Base-by-base conservation (phyloP, 2,329 filamentous ascomycete genomes). In the Epicoccum nigrum region DNA sequence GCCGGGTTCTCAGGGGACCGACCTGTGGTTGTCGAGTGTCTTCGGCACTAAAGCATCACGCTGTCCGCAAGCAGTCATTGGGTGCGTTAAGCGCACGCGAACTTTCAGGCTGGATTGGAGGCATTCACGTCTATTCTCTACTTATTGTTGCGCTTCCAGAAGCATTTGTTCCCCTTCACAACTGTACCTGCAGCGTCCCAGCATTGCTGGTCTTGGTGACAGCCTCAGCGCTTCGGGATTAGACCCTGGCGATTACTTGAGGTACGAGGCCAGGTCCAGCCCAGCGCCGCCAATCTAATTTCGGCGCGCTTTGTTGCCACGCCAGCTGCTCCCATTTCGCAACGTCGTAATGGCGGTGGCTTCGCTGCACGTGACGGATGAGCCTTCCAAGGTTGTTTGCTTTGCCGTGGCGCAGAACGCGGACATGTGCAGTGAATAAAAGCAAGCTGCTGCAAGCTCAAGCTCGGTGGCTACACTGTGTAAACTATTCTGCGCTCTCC, bases 201-300 rank as follows among this genome's bases (percentile, higher is more conserved):
- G 27, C 49, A 38, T 33, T 39, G 38, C 45, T 38, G 23, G 37
- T 39, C 43, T 46, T 52, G 42, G 37, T 34, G 31, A 38, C 35
- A 17, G 35, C n/a, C n/a, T 40, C 44, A 51, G 30, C 47, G 42
- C 40, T 39, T 43, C 42, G 44, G 45, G 43, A 49, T 15, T 16
- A 49, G 48, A 51, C 39, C 37, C 51, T 55, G 55, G 48, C 47
- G 44, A 57, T 59, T 58, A n/a, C n/a, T n/a, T n/a, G n/a, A n/a
- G n/a, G n/a, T n/a, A 59, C 58, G 58, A 62, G 42, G 43, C 42
- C 30, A 20, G 35, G 30, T 21, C 53, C 31, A 20, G 44, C 49
- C 54, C 49, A 54, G 45, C 45, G 52, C 37, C 46, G 31, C 53
- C 39, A 57, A 53, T 55, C 53, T 44, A 57, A 54, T 55, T 51